These are phyloP conservation scores for Thinopyrum elongatum DNA, from an alignment of 176 grass and related monocot genomes.

Conservation along the genomic window DNA sequence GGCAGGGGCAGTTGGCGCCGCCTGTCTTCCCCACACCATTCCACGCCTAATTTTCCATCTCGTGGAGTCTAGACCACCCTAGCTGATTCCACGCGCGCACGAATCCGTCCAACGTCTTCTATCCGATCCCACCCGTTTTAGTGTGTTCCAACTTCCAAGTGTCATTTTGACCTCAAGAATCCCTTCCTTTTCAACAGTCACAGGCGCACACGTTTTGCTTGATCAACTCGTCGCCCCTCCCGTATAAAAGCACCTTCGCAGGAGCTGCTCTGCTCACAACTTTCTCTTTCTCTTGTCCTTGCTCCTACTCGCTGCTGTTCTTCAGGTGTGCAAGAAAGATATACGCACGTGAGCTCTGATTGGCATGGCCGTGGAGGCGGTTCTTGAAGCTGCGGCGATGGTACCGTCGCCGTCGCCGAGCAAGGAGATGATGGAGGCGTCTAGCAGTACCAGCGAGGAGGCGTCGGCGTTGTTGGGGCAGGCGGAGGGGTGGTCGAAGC, in stretches of 20 bases:
- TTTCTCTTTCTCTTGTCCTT: not conserved
- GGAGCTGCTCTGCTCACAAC: conserved; percentile 23
- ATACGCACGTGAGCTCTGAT: not conserved
- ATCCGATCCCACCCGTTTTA: not conserved
- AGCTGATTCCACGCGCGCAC: not conserved
- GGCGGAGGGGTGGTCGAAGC: conserved; percentile 42
- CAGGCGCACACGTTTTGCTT: not conserved
- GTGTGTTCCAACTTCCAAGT: not conserved
- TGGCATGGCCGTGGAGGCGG: conserved; percentile 57
- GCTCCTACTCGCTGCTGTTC: not conserved
- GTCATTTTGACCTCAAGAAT: conserved; percentile 8
- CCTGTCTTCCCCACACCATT: conserved; percentile 7
- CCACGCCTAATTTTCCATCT: conserved; percentile 31
- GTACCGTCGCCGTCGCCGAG: not conserved
- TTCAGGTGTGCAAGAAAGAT: not conserved
- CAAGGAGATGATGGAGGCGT: not conserved
- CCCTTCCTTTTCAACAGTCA: not conserved
- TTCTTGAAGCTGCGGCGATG: conserved; percentile 10
- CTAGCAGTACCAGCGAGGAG: not conserved
- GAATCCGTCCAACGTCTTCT: not conserved
- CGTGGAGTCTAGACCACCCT: not conserved
- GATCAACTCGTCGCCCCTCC: not conserved
- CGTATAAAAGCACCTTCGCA: conserved; percentile 31
- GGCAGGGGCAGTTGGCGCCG: conserved; percentile 11
- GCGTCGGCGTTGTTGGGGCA: not conserved